Conservation (phyloP, 257 asterid species). For the Fraxinus cuspidata region DNA sequence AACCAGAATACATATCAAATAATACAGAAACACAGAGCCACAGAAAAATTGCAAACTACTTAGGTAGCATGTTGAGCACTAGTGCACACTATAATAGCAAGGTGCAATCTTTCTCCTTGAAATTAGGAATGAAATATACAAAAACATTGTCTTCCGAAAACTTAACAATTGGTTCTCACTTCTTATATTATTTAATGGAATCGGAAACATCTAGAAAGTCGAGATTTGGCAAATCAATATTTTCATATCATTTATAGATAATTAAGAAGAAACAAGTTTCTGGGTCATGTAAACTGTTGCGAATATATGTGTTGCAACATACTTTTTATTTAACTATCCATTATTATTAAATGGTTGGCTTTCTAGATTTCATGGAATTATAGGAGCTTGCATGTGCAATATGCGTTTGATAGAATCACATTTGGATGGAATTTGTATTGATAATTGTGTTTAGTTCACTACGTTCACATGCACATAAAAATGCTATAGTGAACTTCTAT, state of each 20-base stretch:
- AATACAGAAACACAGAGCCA: neutral
- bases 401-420: neutral
- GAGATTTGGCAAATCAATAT: neutral
- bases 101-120: neutral
- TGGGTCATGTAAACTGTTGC: neutral
- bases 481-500: neutral
- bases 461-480: no score
- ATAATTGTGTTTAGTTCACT: neutral
- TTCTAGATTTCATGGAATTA: no score
- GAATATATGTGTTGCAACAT: no score
- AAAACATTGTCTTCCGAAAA: neutral
- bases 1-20: neutral
- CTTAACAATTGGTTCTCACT: neutral
- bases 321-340: no score
- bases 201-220: neutral
- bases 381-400: no score
- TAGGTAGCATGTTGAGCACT: no score
- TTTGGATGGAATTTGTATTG: neutral
- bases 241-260: neutral
- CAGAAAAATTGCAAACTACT: no score
- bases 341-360: no score
- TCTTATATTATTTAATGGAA: neutral
- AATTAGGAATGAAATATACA: neutral
- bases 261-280: neutral
- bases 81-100: neutral